Percentiles rank a stretch among this genome's conserved stretches.
These are phyloP conservation scores for Moesziomyces sp. DNA, from an alignment of 1,284 basidiomycete genomes.

Conservation along the genomic window DNA sequence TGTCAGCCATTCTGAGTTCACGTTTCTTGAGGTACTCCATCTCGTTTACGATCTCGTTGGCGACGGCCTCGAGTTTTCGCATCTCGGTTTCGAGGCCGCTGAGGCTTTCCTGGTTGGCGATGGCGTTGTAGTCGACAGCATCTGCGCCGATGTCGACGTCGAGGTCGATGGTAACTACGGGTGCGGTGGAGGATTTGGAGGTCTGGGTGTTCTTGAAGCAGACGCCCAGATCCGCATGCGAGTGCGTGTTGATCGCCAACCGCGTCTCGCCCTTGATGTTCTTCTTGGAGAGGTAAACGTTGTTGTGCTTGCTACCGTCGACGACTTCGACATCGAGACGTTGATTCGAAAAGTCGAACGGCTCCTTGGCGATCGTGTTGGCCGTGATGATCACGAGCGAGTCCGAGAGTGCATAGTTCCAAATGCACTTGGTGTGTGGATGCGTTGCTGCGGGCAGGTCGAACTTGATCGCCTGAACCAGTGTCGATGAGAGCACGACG, in stretches of 20 bases:
- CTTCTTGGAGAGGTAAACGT: constrained; percentile 90
- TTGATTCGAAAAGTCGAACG: constrained; percentile 45
- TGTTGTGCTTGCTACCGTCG: constrained; percentile 86
- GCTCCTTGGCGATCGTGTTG: constrained; percentile 76
- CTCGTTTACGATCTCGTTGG: constrained; percentile 94
- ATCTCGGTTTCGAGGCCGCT: constrained; percentile 97
- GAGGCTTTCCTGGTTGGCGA: constrained; percentile 96
- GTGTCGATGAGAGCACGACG: constrained; percentile 5
- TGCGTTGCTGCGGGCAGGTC: constrained; percentile 48
- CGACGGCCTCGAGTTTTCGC: constrained; percentile 93
- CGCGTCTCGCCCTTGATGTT: constrained; percentile 89
- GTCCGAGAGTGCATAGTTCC: constrained; percentile 67
- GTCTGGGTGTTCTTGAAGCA: constrained; percentile 80
- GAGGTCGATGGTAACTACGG: constrained; percentile 75
- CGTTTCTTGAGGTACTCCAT: constrained; percentile 89
- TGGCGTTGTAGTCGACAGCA: constrained; percentile 98
- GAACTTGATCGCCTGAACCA: constrained; percentile 60
- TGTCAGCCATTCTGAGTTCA: constrained; percentile 88
- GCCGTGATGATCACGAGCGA: constrained; percentile 80
- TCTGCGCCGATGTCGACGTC: constrained; percentile 98
- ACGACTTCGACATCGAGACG: constrained; percentile 88
- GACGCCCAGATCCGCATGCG: constrained; percentile 92
- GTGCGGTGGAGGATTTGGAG: not conserved
- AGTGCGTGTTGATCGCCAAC: constrained; percentile 91
- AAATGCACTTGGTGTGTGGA: constrained; percentile 62